Conservation (phyloP, 225 moss, liverwort and hornwort genomes). For the Rhytidiadelphus loreus region DNA sequence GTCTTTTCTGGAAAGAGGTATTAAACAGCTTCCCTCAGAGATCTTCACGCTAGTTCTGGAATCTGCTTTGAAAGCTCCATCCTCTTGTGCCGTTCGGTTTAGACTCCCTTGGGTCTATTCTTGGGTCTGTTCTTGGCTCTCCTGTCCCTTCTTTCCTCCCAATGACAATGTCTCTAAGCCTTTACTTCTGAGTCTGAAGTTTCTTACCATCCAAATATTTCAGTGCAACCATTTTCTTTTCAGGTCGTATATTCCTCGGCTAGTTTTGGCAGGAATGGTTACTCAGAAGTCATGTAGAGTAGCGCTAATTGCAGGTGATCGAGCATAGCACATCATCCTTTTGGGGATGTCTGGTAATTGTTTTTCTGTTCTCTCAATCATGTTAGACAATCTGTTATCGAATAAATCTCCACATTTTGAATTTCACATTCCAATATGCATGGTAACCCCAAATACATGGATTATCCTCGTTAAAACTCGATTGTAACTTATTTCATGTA, state of each 20-base stretch:
- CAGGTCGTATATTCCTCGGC: not conserved
- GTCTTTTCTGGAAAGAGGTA: conserved; percentile 11
- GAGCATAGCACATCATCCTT: not conserved
- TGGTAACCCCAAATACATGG: not conserved
- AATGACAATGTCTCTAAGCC: not conserved
- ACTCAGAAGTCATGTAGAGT: not conserved
- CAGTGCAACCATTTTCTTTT: not conserved
- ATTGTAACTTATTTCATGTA: not conserved
- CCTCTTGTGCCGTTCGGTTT: not conserved
- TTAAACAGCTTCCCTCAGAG: not conserved
- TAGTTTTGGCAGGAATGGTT: not conserved
- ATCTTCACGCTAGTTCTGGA: not conserved
- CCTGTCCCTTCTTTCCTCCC: not conserved
- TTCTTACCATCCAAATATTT: not conserved
- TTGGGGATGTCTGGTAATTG: not conserved
- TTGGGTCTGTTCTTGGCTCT: not conserved
- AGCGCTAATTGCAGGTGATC: not conserved
- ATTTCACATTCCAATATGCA: not conserved
- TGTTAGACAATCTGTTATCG: not conserved
- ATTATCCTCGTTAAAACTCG: not conserved
- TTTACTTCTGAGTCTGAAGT: not conserved
- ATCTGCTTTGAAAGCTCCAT: not conserved
- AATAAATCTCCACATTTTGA: not conserved
- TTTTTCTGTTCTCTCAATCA: not conserved
- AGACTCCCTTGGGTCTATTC: not conserved